Evolutionary conservation across 805 yeast genomes (phyloP).

Genomic region (Candida chauliodis): DNA sequence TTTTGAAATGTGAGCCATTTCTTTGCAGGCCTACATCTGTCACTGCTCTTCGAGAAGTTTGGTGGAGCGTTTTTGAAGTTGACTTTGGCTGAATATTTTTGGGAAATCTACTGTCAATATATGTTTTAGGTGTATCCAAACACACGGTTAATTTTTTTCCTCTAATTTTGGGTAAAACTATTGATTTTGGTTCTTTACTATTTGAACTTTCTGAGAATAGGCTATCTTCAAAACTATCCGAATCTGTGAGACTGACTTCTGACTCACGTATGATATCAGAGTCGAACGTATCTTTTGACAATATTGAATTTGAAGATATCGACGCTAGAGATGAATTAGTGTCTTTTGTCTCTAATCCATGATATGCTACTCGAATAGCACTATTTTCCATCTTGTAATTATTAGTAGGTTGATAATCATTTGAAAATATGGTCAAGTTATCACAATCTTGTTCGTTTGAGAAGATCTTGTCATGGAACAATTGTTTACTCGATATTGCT

Average conservation of each 20-base stretch:
- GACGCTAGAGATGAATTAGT: not conserved
- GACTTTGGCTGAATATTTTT: not conserved
- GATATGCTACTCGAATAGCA: too few species aligned
- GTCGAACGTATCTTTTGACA: slow-evolving; percentile 1
- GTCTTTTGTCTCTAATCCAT: too few species aligned
- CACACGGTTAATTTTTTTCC: slow-evolving; percentile 23
- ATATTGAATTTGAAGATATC: not conserved
- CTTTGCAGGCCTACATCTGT: not conserved
- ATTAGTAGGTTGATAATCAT: not conserved
- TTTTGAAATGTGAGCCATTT: too few species aligned
- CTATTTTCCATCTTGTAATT: too few species aligned
- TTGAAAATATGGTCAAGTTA: not conserved
- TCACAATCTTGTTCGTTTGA: too few species aligned
- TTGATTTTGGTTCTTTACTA: too few species aligned
- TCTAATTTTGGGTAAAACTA: not conserved
- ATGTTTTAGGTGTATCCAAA: slow-evolving; percentile 23
- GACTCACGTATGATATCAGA: not conserved
- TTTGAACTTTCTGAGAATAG: slow-evolving; percentile 13
- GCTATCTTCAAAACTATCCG: slow-evolving; percentile 11
- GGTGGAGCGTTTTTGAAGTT: not conserved
- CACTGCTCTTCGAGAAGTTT: not conserved
- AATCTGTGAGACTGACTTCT: not conserved
- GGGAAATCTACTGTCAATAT: slow-evolving; percentile 12
- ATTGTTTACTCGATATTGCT: not conserved
- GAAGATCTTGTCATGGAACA: not conserved